Percentiles rank a stretch among this genome's conserved stretches.
These are phyloP conservation scores for Coffea eugenioides DNA, from an alignment of 257 asterid genomes.

Conservation along the genomic window DNA sequence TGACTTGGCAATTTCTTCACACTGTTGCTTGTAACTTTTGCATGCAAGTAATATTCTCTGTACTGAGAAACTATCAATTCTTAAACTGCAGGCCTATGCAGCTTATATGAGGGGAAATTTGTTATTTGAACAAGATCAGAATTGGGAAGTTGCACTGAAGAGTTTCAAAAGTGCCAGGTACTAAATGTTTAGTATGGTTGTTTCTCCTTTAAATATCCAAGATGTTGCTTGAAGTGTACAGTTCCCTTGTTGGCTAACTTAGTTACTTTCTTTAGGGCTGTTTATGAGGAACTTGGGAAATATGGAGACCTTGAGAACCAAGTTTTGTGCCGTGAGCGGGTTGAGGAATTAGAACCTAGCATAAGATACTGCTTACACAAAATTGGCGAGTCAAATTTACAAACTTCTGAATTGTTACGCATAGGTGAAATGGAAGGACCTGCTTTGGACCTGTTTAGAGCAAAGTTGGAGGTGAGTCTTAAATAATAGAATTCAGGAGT, in stretches of 20 bases:
- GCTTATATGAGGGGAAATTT: conserved; percentile 91
- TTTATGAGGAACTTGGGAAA: conserved; percentile 97
- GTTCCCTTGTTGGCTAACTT: conserved; percentile 18
- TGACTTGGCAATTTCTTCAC: background rate
- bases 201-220: background rate
- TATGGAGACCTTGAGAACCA: conserved; percentile 94
- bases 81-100: conserved; percentile 78
- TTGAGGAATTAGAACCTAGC: conserved; percentile 93
- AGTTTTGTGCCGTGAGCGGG: conserved; percentile 89
- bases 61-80: background rate
- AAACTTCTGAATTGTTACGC: conserved; percentile 73
- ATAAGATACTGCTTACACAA: conserved; percentile 86
- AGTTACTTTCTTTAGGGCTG: conserved; percentile 60
- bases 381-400: conserved; percentile 84
- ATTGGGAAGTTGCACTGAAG: conserved; percentile 89
- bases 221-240: conserved; percentile 2
- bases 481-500: background rate
- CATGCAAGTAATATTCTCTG: background rate
- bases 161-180: conserved; percentile 95
- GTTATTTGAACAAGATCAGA: conserved; percentile 87
- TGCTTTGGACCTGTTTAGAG: conserved; percentile 88
- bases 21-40: too few relatives aligned
- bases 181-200: conserved; percentile 3
- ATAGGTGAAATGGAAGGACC: conserved; percentile 97
- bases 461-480: conserved; percentile 79